Base-by-base conservation (phyloP, 768 basidiomycete species). In the Boletellus emodensis region DNA sequence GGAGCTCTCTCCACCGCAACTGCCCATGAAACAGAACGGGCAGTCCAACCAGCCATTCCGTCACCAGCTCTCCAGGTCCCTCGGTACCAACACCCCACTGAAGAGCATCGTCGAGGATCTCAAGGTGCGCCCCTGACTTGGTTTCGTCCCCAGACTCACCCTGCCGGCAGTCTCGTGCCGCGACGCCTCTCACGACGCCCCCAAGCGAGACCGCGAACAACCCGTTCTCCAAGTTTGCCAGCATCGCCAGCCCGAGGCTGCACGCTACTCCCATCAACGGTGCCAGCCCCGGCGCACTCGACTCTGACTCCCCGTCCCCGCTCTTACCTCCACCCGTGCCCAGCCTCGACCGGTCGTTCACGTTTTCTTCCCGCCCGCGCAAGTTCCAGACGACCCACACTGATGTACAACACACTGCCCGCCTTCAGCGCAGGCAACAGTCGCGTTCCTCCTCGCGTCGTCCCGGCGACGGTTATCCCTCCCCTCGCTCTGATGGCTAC, bases 71-170 rank as follows among this genome's bases (percentile, higher is more conserved):
- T 58, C 61, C 7, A 46, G 50, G 43, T 67, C 60, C 1, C 48
- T 55, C n/a, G 57, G 61, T 4, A 59, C 50, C 33, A 58, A 32
- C 32, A 24, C 14, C 0, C 81, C 81, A 3, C 63, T 85, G 47
- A 79, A 72, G 67, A 87, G 87, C 55, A 90, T 91, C 55, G 85
- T 91, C 41, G 87, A 90, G 4, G 89, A 90, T 68, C 75, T 90
- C 47, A 87, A 84, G 74, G 83, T 81, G 49, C 13, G 68, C 6
- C 32, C 46, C 15, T 43, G 15, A 33, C 13, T 17, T 1, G 13
- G 1, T 10, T 30, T 6, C 15, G 3, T 15, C 38, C 48, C 34
- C 44, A 44, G 2, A 15, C 49, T 51, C 43, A 52, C 6, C 13
- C 1, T 37, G 18, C 38, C 35, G 24, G 0, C 43, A 69, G 67